phyloP scores from a whole-genome alignment of 2,329 filamentous ascomycete species.

The Chrysosphaeria jannelii region DNA sequence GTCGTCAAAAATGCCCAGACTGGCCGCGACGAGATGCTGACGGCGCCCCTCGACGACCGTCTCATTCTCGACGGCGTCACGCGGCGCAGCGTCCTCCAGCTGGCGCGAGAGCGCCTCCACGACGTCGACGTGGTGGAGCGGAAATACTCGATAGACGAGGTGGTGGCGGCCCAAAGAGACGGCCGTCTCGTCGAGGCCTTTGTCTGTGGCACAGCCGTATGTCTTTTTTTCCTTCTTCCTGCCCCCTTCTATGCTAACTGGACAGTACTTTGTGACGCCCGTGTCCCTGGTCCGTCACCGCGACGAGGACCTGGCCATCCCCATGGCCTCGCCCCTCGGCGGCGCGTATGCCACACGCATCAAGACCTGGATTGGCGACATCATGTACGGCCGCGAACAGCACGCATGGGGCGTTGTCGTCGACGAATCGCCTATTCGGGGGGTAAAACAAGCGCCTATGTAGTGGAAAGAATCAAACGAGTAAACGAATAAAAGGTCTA shows the following conservation, averaged over 20 bases:
- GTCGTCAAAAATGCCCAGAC: constrained; percentile 40
- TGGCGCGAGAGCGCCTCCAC: constrained; percentile 31
- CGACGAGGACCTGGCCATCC: constrained; percentile 28
- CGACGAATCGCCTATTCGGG: too few relatives aligned
- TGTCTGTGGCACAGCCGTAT: constrained; percentile 57
- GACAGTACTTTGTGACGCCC: constrained; percentile 37
- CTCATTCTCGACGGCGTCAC: constrained; percentile 76
- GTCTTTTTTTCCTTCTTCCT: constrained; percentile 10
- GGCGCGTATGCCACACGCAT: constrained; percentile 27
- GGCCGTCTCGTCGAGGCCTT: constrained; percentile 63
- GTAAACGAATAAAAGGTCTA: too few relatives aligned
- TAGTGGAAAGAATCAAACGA: constrained; percentile 1
- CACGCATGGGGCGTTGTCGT: constrained; percentile 43
- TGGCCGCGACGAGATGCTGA: constrained; percentile 39
- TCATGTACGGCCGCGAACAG: constrained; percentile 42
- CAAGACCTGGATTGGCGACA: constrained; percentile 36
- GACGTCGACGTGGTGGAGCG: constrained; percentile 46
- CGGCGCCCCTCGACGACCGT: constrained; percentile 53
- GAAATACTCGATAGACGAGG: constrained; percentile 52
- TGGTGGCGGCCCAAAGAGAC: constrained; percentile 40
- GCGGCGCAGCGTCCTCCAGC: constrained; percentile 46
- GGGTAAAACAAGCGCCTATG: constrained; percentile 19
- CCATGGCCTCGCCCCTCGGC: constrained; percentile 20
- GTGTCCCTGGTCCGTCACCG: constrained; percentile 39
- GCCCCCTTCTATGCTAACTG: neutral